Conservation (phyloP, 768 basidiomycete species). For the Austroboletus festivus region DNA sequence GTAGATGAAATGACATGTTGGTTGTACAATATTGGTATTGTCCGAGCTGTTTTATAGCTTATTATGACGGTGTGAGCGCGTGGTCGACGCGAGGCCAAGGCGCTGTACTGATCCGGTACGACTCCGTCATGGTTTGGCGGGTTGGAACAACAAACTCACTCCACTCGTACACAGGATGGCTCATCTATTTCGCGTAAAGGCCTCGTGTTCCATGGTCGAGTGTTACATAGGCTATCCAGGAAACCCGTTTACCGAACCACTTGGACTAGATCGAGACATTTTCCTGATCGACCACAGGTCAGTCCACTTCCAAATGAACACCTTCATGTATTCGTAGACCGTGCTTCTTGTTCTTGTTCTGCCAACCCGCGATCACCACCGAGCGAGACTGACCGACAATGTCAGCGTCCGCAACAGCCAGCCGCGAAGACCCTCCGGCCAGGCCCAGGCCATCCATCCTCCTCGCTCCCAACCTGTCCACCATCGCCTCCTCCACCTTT, state of each 20-base stretch:
- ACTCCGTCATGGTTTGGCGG: not conserved
- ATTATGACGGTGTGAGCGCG: not conserved
- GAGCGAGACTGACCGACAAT: constrained; percentile 16
- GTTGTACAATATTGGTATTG: not conserved
- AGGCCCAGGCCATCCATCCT: constrained; percentile 16
- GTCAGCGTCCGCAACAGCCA: constrained; percentile 1
- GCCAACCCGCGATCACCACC: constrained; percentile 1
- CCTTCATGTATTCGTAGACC: too few relatives aligned
- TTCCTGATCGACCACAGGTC: not conserved
- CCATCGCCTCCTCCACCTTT: constrained; percentile 26
- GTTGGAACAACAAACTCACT: constrained; percentile 1
- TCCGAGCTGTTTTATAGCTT: too few relatives aligned
- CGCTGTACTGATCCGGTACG: not conserved
- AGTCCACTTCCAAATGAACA: constrained; percentile 25
- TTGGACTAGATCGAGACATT: constrained; percentile 17
- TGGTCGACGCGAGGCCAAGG: constrained; percentile 7
- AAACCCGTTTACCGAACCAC: not conserved
- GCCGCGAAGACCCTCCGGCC: constrained; percentile 1
- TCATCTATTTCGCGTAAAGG: not conserved
- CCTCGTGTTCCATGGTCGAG: not conserved
- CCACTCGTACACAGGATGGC: constrained; percentile 15
- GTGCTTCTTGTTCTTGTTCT: constrained; percentile 8
- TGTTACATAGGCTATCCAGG: not conserved
- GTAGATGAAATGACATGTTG: constrained; percentile 47
- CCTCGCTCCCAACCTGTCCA: constrained; percentile 22